Evolutionary conservation across 805 yeast species (phyloP).

Genomic region (Clavispora santaluciae): DNA sequence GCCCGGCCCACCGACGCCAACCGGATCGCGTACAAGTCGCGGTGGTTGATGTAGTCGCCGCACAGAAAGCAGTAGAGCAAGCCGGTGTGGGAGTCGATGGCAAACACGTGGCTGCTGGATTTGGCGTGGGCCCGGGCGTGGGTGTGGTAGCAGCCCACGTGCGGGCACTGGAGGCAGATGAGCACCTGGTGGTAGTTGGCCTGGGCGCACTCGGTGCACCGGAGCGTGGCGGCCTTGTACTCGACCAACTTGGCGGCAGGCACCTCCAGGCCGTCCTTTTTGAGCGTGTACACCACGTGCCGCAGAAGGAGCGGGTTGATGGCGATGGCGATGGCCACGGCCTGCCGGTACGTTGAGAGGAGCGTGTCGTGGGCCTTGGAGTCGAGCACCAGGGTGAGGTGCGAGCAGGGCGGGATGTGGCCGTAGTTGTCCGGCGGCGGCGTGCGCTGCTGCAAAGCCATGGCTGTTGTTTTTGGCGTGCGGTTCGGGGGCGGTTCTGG

Average conservation of each 20-base stretch:
- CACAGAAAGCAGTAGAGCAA: constrained; percentile 77
- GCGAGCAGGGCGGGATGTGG: constrained; percentile 44
- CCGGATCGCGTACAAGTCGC: constrained; percentile 51
- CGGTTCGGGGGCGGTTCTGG: not conserved
- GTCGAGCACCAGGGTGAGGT: constrained; percentile 42
- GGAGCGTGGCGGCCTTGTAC: constrained; percentile 40
- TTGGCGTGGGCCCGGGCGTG: constrained; percentile 33
- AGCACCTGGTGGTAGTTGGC: constrained; percentile 44
- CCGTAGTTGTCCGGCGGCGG: constrained; percentile 23
- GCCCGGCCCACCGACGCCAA: constrained; percentile 14
- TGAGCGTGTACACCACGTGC: constrained; percentile 21
- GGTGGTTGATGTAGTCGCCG: constrained; percentile 63
- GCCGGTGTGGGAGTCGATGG: constrained; percentile 63
- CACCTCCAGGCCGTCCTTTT: constrained; percentile 35
- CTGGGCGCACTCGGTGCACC: constrained; percentile 48
- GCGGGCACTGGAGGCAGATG: constrained; percentile 71
- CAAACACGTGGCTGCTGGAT: constrained; percentile 32
- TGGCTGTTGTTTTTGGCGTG: not conserved
- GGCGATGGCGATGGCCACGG: constrained; percentile 42
- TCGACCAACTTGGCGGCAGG: constrained; percentile 35
- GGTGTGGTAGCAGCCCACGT: constrained; percentile 58
- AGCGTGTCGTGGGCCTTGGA: constrained; percentile 48
- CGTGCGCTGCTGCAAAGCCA: constrained; percentile 6
- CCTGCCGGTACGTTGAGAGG: constrained; percentile 46
- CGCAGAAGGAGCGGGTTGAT: constrained; percentile 18